Conservation (phyloP, 495 filamentous ascomycete genomes). For the Saxispiralis lemnorum region DNA sequence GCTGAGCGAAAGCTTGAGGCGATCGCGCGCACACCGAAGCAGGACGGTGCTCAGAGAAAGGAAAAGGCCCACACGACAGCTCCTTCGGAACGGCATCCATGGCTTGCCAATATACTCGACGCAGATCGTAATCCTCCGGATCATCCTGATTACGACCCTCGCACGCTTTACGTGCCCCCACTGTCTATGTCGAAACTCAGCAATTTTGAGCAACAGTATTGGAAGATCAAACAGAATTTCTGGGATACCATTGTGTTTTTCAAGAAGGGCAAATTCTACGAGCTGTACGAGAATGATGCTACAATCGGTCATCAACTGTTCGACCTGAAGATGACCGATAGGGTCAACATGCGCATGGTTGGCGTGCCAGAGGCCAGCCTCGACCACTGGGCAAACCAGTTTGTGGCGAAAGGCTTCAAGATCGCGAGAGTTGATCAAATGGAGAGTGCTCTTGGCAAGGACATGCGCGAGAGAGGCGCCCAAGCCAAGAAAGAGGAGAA, state of each 20-base stretch:
- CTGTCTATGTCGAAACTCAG: slow-evolving; percentile 61
- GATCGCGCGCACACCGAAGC: slow-evolving; percentile 18
- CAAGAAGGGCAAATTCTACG: slow-evolving; percentile 99
- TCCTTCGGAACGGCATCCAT: slow-evolving; percentile 67
- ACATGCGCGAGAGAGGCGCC: slow-evolving; percentile 78
- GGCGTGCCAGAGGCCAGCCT: slow-evolving; percentile 83
- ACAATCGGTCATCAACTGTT: slow-evolving; percentile 95
- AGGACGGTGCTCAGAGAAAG: slow-evolving; percentile 30
- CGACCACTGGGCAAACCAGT: slow-evolving; percentile 84
- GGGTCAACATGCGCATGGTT: slow-evolving; percentile 98
- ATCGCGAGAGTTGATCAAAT: slow-evolving; percentile 92
- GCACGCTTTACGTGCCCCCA: slow-evolving; percentile 74
- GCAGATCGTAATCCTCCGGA: slow-evolving; percentile 59
- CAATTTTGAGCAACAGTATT: slow-evolving; percentile 94
- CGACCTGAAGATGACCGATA: slow-evolving; percentile 91
- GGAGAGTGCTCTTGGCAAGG: slow-evolving; percentile 87
- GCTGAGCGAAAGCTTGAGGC: slow-evolving; percentile 18
- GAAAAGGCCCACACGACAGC: slow-evolving; percentile 60
- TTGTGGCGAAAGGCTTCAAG: slow-evolving; percentile 87
- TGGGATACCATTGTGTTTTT: slow-evolving; percentile 98
- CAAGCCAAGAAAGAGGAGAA: slow-evolving; percentile 58
- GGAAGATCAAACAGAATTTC: slow-evolving; percentile 97
- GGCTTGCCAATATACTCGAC: slow-evolving; percentile 73
- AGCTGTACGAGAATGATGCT: slow-evolving; percentile 95
- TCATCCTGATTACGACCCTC: slow-evolving; percentile 86